Evolutionary conservation across 306 rosid species (phyloP).

Genomic region (Albizia julibrissin): DNA sequence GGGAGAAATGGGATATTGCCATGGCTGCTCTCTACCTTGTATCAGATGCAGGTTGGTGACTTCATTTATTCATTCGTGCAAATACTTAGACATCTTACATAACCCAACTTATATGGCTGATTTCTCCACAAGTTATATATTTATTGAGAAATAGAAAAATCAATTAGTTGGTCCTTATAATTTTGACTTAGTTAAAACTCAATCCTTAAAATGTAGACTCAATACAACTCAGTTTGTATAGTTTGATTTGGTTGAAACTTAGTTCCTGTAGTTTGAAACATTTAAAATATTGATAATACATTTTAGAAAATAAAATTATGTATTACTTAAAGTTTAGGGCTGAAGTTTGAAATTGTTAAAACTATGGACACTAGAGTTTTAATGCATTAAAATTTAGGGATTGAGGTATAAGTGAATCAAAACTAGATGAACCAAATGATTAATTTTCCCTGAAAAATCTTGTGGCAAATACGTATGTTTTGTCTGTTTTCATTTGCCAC

Average conservation of each 20-base stretch:
- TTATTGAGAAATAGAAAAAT: not conserved
- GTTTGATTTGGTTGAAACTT: not conserved
- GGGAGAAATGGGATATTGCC: conserved; percentile 97
- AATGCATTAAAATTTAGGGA: no score
- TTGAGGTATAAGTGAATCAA: no score
- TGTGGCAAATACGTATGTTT: not conserved
- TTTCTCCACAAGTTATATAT: not conserved
- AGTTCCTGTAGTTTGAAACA: no score
- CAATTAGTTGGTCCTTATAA: not conserved
- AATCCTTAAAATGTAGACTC: no score
- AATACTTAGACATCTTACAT: not conserved
- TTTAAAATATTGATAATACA: no score
- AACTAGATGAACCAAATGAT: not conserved
- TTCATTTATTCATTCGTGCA: conserved; percentile 1
- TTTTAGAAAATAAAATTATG: no score
- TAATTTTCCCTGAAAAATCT: not conserved
- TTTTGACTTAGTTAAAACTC: no score
- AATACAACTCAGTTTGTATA: no score
- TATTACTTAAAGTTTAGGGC: no score
- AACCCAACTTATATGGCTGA: not conserved
- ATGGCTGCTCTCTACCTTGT: conserved; percentile 86
- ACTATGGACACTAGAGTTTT: no score
- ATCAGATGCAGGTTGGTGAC: conserved; percentile 82
- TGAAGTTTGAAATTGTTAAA: no score
- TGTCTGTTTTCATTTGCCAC: not conserved